Conservation (phyloP, 1,284 basidiomycete species). For the Cutaneotrichosporon spelunceum region DNA sequence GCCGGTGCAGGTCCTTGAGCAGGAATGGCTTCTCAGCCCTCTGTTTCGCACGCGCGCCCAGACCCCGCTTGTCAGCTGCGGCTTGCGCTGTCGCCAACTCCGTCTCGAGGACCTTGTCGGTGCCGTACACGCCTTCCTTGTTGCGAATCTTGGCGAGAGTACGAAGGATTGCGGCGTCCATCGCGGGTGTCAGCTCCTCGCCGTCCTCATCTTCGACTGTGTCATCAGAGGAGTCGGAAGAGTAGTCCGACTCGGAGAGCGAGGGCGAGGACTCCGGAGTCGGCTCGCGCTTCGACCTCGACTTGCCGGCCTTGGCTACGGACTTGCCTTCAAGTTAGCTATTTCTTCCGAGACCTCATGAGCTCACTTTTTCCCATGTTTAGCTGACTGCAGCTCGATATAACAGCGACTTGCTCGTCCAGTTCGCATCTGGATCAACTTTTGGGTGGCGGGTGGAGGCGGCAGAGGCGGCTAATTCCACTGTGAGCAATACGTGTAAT, state of each 20-base stretch:
- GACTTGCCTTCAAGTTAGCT: slow-evolving; percentile 5
- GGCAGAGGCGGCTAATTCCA: background rate
- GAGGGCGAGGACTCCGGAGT: slow-evolving; percentile 11
- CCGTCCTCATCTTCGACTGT: slow-evolving; percentile 93
- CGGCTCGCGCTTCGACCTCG: slow-evolving; percentile 11
- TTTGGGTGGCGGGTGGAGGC: slow-evolving; percentile 20
- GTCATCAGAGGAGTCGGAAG: slow-evolving; percentile 52
- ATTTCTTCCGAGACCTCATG: too few species aligned
- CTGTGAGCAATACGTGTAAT: background rate
- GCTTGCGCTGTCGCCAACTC: slow-evolving; percentile 47
- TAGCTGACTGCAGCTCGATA: background rate
- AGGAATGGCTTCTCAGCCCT: slow-evolving; percentile 47
- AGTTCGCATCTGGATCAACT: slow-evolving; percentile 6
- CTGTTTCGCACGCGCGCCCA: slow-evolving; percentile 17
- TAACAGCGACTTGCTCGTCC: background rate
- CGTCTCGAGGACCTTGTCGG: slow-evolving; percentile 73
- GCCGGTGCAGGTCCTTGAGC: slow-evolving; percentile 54
- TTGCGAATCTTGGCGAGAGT: slow-evolving; percentile 82
- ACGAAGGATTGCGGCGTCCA: slow-evolving; percentile 91
- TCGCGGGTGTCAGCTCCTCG: slow-evolving; percentile 86
- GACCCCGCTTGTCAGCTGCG: slow-evolving; percentile 30
- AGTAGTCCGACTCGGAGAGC: slow-evolving; percentile 27
- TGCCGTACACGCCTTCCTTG: slow-evolving; percentile 71
- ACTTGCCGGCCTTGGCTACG: background rate
- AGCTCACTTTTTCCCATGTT: slow-evolving; percentile 18